These are phyloP conservation scores for Claviceps pazoutovae DNA, from an alignment of 2,329 filamentous ascomycete genomes.

Conservation along the genomic window DNA sequence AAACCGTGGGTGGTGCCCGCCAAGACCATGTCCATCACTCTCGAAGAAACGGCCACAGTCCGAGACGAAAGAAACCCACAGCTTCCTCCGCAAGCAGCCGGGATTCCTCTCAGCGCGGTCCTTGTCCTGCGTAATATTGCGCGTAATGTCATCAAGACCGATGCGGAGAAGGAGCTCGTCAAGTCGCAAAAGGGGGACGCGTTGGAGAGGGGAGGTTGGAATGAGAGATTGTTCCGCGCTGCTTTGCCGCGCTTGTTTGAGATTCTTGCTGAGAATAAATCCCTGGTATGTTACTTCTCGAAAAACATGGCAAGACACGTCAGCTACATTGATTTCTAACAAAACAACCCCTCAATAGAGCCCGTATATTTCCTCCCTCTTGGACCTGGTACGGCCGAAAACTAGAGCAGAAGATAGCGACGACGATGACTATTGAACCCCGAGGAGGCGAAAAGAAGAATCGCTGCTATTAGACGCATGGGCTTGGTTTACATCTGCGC, in stretches of 20 bases:
- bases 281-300: constrained; percentile 31
- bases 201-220: constrained; percentile 44
- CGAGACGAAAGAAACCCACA: constrained; percentile 46
- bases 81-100: constrained; percentile 49
- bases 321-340: not conserved
- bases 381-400: constrained; percentile 22
- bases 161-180: constrained; percentile 39
- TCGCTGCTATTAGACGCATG: not conserved
- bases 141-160: constrained; percentile 48
- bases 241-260: constrained; percentile 52
- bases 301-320: not conserved
- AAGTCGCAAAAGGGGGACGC: constrained; percentile 30
- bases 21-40: constrained; percentile 38
- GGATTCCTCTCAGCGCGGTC: constrained; percentile 64
- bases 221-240: constrained; percentile 53
- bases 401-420: constrained; percentile 14
- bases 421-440: constrained; percentile 6
- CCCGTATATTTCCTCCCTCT: constrained; percentile 26
- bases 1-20: constrained; percentile 38
- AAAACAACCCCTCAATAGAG: constrained; percentile 15
- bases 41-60: constrained; percentile 41
- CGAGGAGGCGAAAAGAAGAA: not conserved
- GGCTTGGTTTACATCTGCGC: not conserved
- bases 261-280: constrained; percentile 54
- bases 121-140: constrained; percentile 70